phyloP scores from a whole-genome alignment of 768 basidiomycete genomes.

The Psilocybe azurescens region DNA sequence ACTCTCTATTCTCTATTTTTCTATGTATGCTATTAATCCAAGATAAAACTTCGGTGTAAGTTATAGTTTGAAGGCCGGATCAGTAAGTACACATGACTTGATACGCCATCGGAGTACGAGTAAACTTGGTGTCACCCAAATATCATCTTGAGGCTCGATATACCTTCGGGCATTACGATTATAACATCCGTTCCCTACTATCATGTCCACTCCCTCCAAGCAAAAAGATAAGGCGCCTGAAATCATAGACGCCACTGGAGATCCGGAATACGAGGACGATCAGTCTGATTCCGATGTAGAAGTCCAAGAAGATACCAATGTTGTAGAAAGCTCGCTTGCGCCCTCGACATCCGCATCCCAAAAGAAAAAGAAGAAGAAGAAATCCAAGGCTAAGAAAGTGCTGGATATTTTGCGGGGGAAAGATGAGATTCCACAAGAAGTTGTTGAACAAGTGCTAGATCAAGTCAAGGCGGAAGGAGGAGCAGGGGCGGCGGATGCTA shows the following conservation, averaged over 20 bases:
- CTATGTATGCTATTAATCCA: no score
- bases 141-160: background rate
- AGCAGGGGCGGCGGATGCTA: conserved; percentile 47
- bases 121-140: no score
- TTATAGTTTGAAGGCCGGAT: no score
- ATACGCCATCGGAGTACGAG: no score
- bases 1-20: no score
- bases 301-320: conserved; percentile 33
- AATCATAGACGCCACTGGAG: conserved; percentile 40
- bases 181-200: background rate
- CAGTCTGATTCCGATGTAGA: conserved; percentile 22
- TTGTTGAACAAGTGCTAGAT: conserved; percentile 72
- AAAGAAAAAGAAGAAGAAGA: conserved; percentile 92
- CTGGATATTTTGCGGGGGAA: conserved; percentile 54
- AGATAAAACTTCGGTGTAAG: no score
- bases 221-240: conserved; percentile 48
- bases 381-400: conserved; percentile 66
- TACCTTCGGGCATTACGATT: background rate
- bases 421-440: conserved; percentile 58
- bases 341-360: conserved; percentile 41
- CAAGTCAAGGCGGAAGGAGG: conserved; percentile 67
- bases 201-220: conserved; percentile 43
- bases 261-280: conserved; percentile 20
- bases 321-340: conserved; percentile 39
- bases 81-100: no score